Base-by-base conservation (phyloP, 2,329 filamentous ascomycete genomes). In the Sarocladium brachiariae region DNA sequence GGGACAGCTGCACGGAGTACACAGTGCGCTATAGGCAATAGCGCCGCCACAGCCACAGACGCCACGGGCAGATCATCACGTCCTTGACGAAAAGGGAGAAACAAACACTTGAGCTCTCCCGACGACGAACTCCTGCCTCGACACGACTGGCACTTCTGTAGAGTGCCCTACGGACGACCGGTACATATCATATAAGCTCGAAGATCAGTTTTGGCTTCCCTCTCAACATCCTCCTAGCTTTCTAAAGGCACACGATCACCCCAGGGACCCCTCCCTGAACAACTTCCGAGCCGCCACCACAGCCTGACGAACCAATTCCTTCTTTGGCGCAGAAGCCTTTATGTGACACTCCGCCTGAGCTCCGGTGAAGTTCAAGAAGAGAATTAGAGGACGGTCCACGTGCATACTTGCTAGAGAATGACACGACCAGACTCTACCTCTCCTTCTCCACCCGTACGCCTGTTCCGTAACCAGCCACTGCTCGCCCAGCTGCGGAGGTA, bases 371-470 rank as follows among this genome's bases (percentile, higher is more conserved):
- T 43, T 19, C 21, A 19, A 25, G 6, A 21, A 47, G 27, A 16
- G 33, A 25, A 23, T 4, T 3, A 7, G 14, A 47, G 9, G 16
- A 24, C 10, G 6, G 31, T 33, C 21, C n/a, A 2, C 11, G 21
- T 19, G 2, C 24, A 31, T 4, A 14, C 6, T 35, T 21, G 33
- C 13, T 18, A 34, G 31, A 39, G 37, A 37, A 50, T 50, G 48
- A 47, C 30, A 50, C 51, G 33, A 31, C 41, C 30, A 18, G 16
- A n/a, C 38, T 31, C 13, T 24, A 52, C 52, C 24, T 54, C 53
- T 50, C 35, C 52, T 33, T 50, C 59, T 50, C 60, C 63, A 47
- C 57, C 59, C 18, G 19, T 58, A 18, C 33, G 50, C 33, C 43
- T 43, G 37, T 30, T 30, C 16, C 38, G 31, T 24, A 19, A 49